A percentile compares a stretch with the other conserved stretches of the same genome.
Conservation (phyloP, 805 yeast genomes). For the Barnettozyma siamensis region DNA sequence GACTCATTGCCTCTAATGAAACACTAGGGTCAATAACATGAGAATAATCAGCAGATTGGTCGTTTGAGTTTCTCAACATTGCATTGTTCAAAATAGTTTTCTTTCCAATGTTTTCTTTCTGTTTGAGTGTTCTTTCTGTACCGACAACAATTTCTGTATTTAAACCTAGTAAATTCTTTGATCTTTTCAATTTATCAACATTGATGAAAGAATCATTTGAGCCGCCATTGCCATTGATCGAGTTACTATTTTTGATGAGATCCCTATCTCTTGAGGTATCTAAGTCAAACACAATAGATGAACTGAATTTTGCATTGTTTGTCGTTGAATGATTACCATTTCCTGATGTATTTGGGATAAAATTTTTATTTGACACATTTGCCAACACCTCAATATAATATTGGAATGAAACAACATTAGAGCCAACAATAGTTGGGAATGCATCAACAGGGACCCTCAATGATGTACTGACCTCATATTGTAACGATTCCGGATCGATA, state of each 20-base stretch:
- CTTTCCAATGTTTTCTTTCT: slow-evolving; percentile 12
- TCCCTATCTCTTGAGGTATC: slow-evolving; percentile 20
- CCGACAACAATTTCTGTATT: slow-evolving; percentile 80
- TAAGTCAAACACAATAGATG: slow-evolving; percentile 21
- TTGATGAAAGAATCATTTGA: slow-evolving; percentile 43
- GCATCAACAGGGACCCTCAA: slow-evolving; percentile 77
- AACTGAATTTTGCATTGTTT: slow-evolving; percentile 15
- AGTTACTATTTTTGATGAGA: slow-evolving; percentile 9
- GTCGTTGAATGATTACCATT: slow-evolving; percentile 21
- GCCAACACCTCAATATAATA: slow-evolving; percentile 79
- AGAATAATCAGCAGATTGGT: background rate
- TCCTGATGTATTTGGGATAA: slow-evolving; percentile 21
- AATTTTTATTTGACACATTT: slow-evolving; percentile 63
- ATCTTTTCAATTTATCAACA: slow-evolving; percentile 71
- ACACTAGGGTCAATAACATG: slow-evolving; percentile 1
- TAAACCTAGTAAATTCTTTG: slow-evolving; percentile 73
- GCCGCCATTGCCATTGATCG: slow-evolving; percentile 19
- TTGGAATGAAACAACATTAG: slow-evolving; percentile 70
- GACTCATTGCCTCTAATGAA: slow-evolving; percentile 16
- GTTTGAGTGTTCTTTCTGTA: slow-evolving; percentile 45
- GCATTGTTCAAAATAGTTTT: slow-evolving; percentile 9
- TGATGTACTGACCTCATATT: slow-evolving; percentile 53
- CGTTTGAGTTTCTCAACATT: background rate
- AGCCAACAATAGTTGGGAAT: slow-evolving; percentile 75
- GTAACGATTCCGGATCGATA: slow-evolving; percentile 61